These are phyloP conservation scores for Fusarium sp. DNA, from an alignment of 2,329 filamentous ascomycete genomes.

Conservation along the genomic window DNA sequence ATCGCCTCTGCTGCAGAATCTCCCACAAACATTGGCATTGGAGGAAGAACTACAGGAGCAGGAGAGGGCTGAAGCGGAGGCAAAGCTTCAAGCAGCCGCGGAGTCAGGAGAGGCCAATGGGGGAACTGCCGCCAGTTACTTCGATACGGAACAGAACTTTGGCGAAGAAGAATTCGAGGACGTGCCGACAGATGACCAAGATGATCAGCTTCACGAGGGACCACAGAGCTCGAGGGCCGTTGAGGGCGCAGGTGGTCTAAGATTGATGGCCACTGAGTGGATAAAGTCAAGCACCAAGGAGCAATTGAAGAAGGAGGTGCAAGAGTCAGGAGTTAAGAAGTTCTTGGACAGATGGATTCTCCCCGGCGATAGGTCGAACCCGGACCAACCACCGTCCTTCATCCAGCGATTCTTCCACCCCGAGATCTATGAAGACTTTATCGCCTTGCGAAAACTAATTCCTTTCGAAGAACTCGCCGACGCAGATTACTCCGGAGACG, in stretches of 20 bases:
- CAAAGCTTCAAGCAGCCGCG: conserved; percentile 36
- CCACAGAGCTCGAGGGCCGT: conserved; percentile 46
- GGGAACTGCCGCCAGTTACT: conserved; percentile 48
- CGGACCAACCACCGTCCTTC: conserved; percentile 56
- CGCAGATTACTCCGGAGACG: conserved; percentile 60
- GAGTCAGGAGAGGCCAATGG: conserved; percentile 31
- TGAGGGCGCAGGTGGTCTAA: conserved; percentile 51
- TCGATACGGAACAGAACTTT: conserved; percentile 48
- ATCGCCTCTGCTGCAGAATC: conserved; percentile 77
- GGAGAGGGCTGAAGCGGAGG: conserved; percentile 59
- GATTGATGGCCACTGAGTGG: conserved; percentile 46
- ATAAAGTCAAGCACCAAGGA: conserved; percentile 50
- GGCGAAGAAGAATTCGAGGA: conserved; percentile 47
- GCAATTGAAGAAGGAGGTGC: conserved; percentile 43
- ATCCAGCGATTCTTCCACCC: conserved; percentile 79
- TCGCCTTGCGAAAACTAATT: conserved; percentile 74
- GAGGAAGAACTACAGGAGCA: conserved; percentile 58
- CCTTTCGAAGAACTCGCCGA: conserved; percentile 61
- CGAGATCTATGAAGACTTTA: conserved; percentile 79
- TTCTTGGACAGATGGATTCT: conserved; percentile 43
- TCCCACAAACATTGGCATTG: conserved; percentile 77
- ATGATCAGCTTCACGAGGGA: conserved; percentile 31
- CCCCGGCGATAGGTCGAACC: conserved; percentile 40
- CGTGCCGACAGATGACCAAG: conserved; percentile 42
- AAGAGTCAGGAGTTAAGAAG: conserved; percentile 43